Evolutionary conservation across 768 basidiomycete species (phyloP).

Genomic region (Mrakia frigida): DNA sequence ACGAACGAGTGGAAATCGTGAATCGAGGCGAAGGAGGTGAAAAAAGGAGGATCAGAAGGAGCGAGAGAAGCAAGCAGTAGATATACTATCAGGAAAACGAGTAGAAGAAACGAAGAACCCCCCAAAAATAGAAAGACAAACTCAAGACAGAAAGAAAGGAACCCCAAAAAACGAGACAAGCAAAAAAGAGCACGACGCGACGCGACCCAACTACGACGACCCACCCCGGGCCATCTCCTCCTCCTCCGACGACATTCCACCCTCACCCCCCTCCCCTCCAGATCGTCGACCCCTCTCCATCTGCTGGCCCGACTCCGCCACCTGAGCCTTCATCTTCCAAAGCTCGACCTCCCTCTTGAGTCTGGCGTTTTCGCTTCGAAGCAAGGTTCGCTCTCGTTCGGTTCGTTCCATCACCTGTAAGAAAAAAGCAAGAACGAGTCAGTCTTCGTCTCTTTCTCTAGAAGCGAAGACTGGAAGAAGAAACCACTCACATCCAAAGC

Average conservation of each 20-base stretch:
- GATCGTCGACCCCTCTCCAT: neutral
- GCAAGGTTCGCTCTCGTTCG: conserved; percentile 4
- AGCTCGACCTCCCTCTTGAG: conserved; percentile 14
- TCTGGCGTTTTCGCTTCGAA: neutral
- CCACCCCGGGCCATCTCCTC: neutral
- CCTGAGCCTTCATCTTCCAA: conserved; percentile 1
- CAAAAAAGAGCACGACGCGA: neutral
- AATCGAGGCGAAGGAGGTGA: neutral
- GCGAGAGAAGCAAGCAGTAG: neutral
- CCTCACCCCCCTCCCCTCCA: neutral
- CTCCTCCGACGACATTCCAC: neutral
- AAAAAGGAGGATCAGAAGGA: neutral
- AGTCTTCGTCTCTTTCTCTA: neutral
- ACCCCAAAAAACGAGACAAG: neutral
- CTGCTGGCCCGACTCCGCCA: neutral
- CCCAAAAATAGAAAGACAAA: neutral
- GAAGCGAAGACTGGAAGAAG: neutral
- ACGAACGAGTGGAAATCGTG: neutral
- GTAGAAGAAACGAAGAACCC: neutral
- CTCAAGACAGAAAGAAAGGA: neutral
- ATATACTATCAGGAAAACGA: neutral
- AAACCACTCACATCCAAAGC: conserved; percentile 1
- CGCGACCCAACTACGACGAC: neutral
- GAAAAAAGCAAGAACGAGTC: neutral
- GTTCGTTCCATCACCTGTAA: conserved; percentile 10